These are phyloP conservation scores for Phytophthora pistaciae DNA, from an alignment of 352 stramenopile genomes.

Conservation along the genomic window DNA sequence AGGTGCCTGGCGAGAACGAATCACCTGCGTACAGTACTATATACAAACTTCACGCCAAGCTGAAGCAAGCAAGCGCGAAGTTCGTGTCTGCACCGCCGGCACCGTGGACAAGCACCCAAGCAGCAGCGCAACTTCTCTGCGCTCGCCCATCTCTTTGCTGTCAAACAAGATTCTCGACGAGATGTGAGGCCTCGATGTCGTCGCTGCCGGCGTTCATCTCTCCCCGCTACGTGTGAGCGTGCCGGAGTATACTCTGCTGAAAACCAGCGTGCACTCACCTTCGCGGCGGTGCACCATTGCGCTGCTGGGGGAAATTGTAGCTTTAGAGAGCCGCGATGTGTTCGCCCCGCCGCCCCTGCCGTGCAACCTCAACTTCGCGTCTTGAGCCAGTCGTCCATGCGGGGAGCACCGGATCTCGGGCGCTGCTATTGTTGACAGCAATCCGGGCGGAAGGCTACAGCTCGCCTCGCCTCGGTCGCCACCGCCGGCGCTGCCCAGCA, in stretches of 20 bases:
- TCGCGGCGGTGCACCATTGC: not conserved
- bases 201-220: not conserved
- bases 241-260: not conserved
- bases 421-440: constrained; percentile 24
- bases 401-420: constrained; percentile 2
- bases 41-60: not conserved
- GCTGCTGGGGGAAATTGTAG: not conserved
- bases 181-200: not conserved
- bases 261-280: not conserved
- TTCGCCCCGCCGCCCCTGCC: not conserved
- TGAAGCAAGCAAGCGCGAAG: not conserved
- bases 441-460: not conserved
- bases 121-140: not conserved
- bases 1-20: not conserved
- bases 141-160: constrained; percentile 7
- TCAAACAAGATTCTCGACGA: constrained; percentile 4
- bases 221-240: constrained; percentile 6
- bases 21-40: not conserved
- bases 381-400: not conserved
- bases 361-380: constrained; percentile 13
- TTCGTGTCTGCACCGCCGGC: constrained; percentile 2
- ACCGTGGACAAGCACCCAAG: constrained; percentile 2
- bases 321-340: not conserved
- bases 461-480: not conserved
- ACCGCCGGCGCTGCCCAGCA: not conserved